Evolutionary conservation across 192 early-diverging fungal genomes (phyloP).

Genomic region (Coemansia sp.): DNA sequence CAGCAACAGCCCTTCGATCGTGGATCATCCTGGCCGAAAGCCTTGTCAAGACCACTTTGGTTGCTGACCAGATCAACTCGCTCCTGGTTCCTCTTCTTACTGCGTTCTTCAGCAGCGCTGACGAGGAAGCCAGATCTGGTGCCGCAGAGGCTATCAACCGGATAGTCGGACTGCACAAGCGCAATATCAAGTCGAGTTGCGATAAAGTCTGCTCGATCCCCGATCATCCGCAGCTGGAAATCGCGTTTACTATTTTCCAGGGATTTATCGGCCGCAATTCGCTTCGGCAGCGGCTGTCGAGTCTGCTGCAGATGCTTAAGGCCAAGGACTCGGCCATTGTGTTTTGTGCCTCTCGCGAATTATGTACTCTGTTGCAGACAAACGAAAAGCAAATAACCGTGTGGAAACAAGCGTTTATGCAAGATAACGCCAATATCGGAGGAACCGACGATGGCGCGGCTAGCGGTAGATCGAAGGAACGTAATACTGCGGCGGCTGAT

Average conservation of each 20-base stretch:
- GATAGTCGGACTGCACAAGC: constrained; percentile 21
- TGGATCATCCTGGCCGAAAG: constrained; percentile 43
- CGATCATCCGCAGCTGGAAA: constrained; percentile 39
- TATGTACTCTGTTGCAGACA: constrained; percentile 21
- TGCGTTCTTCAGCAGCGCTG: constrained; percentile 15
- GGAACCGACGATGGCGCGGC: background rate
- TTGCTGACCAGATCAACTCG: constrained; percentile 45
- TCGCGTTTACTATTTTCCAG: constrained; percentile 22
- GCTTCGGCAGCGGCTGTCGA: constrained; percentile 20
- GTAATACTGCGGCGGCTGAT: constrained; percentile 13
- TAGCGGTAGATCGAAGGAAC: constrained; percentile 3
- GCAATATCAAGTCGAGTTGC: constrained; percentile 16
- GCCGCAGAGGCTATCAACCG: constrained; percentile 27
- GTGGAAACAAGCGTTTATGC: constrained; percentile 38
- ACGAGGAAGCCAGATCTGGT: background rate
- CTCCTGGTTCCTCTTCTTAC: constrained; percentile 45
- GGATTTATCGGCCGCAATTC: background rate
- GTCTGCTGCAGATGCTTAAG: constrained; percentile 32
- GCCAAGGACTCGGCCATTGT: constrained; percentile 36
- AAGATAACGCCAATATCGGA: background rate
- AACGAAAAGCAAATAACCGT: constrained; percentile 19
- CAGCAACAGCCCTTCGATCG: constrained; percentile 19
- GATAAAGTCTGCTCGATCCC: constrained; percentile 42
- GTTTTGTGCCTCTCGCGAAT: constrained; percentile 38
- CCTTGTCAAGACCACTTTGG: constrained; percentile 15